Evolutionary conservation across 148 eudicot genomes (phyloP).

Genomic region (Bassia scoparia): DNA sequence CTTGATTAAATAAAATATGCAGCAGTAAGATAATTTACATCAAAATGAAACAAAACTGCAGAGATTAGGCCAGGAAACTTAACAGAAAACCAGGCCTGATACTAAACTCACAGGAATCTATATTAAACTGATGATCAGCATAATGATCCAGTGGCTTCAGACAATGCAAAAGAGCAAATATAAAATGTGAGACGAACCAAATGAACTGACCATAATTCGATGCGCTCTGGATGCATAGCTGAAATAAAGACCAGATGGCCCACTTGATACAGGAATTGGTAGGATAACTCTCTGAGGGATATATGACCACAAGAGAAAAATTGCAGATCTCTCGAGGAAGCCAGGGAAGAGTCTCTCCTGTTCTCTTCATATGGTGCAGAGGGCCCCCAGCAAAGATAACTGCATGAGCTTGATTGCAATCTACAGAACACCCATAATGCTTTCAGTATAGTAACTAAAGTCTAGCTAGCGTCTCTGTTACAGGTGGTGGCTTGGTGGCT

Average conservation of each 20-base stretch:
- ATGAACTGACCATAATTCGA: slow-evolving; percentile 55
- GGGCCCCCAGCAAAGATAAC: slow-evolving; percentile 90
- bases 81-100: background rate
- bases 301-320: slow-evolving; percentile 95
- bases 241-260: slow-evolving; percentile 91
- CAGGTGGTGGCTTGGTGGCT: no score
- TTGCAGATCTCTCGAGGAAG: slow-evolving; percentile 51
- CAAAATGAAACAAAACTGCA: no score
- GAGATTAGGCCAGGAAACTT: background rate
- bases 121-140: background rate
- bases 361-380: slow-evolving; percentile 88
- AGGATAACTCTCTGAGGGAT: slow-evolving; percentile 79
- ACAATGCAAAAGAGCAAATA: background rate
- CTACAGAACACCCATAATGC: slow-evolving; percentile 31
- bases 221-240: slow-evolving; percentile 70
- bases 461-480: no score
- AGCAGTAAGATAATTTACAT: no score
- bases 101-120: background rate
- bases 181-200: background rate
- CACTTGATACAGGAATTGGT: slow-evolving; percentile 71
- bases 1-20: no score
- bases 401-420: slow-evolving; percentile 78
- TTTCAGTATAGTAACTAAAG: background rate
- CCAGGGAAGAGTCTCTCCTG: slow-evolving; percentile 82
- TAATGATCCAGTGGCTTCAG: background rate